Evolutionary conservation across 495 filamentous ascomycete genomes (phyloP).

Genomic region (Ramalina intermedia): DNA sequence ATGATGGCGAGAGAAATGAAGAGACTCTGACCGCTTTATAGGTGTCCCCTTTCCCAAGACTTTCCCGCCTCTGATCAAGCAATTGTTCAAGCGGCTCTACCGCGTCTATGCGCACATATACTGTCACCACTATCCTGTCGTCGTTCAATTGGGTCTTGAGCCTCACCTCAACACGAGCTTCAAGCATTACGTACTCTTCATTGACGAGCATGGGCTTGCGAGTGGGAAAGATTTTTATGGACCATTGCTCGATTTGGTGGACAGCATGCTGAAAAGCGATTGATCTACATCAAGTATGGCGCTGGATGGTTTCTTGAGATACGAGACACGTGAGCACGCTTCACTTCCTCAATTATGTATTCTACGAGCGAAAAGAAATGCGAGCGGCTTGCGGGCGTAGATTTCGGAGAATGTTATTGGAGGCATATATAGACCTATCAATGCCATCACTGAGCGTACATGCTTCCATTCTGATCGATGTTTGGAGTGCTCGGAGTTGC

Average conservation of each 20-base stretch:
- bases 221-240: slow-evolving; percentile 96
- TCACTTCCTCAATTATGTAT: neutral
- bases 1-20: neutral
- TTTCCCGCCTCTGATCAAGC: slow-evolving; percentile 72
- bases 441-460: too few relatives aligned
- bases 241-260: slow-evolving; percentile 88
- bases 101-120: slow-evolving; percentile 98
- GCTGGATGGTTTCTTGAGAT: neutral
- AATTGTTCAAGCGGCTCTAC: slow-evolving; percentile 97
- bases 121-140: slow-evolving; percentile 97
- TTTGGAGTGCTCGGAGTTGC: too few relatives aligned
- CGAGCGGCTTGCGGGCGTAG: too few relatives aligned
- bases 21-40: slow-evolving; percentile 26
- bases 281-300: slow-evolving; percentile 22
- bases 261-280: slow-evolving; percentile 92
- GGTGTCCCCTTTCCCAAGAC: slow-evolving; percentile 92
- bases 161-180: slow-evolving; percentile 98
- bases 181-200: slow-evolving; percentile 97
- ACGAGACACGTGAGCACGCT: neutral
- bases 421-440: too few relatives aligned
- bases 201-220: slow-evolving; percentile 79
- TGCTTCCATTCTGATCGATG: too few relatives aligned
- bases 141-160: slow-evolving; percentile 87
- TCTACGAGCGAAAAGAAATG: neutral
- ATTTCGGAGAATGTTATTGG: too few relatives aligned